These are phyloP conservation scores for Macroventuria anomochaeta DNA, from an alignment of 2,329 filamentous ascomycete species.

Conservation along the genomic window DNA sequence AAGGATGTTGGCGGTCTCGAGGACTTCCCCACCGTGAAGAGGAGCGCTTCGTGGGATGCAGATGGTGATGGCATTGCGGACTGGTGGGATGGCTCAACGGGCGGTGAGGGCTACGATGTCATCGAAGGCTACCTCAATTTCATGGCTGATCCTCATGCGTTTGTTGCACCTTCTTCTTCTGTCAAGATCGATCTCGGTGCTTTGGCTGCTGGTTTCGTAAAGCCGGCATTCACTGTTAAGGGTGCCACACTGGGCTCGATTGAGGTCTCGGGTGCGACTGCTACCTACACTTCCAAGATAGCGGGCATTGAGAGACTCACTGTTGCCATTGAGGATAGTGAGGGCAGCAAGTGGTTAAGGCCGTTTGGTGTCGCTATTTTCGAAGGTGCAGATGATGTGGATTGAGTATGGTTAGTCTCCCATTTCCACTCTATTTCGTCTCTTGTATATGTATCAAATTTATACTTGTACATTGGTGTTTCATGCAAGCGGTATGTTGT, in stretches of 20 bases:
- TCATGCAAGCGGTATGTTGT: too few species aligned
- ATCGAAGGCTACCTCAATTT: constrained; percentile 48
- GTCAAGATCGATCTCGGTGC: constrained; percentile 34
- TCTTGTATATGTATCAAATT: too few species aligned
- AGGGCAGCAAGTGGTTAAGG: constrained; percentile 20
- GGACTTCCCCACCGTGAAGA: constrained; percentile 36
- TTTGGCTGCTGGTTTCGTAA: constrained; percentile 23
- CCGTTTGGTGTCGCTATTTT: constrained; percentile 22
- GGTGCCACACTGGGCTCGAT: constrained; percentile 17
- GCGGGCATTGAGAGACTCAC: constrained; percentile 18
- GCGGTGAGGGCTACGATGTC: constrained; percentile 41
- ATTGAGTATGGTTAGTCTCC: too few species aligned
- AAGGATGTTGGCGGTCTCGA: constrained; percentile 46
- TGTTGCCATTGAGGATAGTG: constrained; percentile 14
- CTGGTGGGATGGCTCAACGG: constrained; percentile 47
- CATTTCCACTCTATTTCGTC: not conserved
- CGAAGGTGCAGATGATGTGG: constrained; percentile 11
- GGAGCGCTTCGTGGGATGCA: constrained; percentile 40
- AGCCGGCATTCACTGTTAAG: constrained; percentile 18
- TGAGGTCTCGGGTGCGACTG: constrained; percentile 9
- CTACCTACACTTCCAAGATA: constrained; percentile 15
- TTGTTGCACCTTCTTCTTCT: constrained; percentile 32
- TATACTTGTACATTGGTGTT: too few species aligned
- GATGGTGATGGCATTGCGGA: constrained; percentile 46
- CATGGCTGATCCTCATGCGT: constrained; percentile 46